These are phyloP conservation scores for Chenopodium album DNA, from an alignment of 148 eudicot genomes.

Conservation along the genomic window DNA sequence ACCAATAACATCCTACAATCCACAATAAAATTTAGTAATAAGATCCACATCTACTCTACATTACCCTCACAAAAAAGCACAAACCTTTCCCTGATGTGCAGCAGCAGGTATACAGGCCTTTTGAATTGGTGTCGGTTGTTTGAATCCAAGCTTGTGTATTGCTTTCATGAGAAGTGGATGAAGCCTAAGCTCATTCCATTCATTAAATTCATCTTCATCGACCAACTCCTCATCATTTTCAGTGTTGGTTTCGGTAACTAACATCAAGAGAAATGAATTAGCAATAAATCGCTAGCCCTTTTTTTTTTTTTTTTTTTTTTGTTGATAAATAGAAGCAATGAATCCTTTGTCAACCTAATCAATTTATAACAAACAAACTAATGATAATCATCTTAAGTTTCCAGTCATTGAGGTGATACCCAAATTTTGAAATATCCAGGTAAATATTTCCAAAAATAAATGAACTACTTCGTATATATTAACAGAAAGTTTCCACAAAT, in stretches of 20 bases:
- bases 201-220: conserved; percentile 69
- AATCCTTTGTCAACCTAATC: neutral
- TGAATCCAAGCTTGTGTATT: conserved; percentile 72
- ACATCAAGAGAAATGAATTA: conserved; percentile 15
- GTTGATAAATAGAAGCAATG: neutral
- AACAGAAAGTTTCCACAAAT: neutral
- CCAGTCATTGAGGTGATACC: neutral
- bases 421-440: neutral
- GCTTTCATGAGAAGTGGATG: conserved; percentile 81
- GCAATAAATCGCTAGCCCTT: neutral
- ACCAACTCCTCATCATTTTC: conserved; percentile 41
- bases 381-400: neutral
- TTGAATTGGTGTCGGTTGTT: conserved; percentile 95
- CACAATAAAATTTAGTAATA: conserved; percentile 8
- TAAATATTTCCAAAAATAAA: neutral
- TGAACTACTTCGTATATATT: no score
- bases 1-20: conserved; percentile 84
- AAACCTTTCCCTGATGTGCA: conserved; percentile 98
- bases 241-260: conserved; percentile 33
- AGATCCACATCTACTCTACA: conserved; percentile 3
- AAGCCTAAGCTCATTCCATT: conserved; percentile 91
- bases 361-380: neutral
- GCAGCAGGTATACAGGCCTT: conserved; percentile 93
- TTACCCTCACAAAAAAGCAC: conserved; percentile 6
- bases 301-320: neutral